Base-by-base conservation (phyloP, 352 stramenopile genomes). In the Phytophthora fragariaefolia region DNA sequence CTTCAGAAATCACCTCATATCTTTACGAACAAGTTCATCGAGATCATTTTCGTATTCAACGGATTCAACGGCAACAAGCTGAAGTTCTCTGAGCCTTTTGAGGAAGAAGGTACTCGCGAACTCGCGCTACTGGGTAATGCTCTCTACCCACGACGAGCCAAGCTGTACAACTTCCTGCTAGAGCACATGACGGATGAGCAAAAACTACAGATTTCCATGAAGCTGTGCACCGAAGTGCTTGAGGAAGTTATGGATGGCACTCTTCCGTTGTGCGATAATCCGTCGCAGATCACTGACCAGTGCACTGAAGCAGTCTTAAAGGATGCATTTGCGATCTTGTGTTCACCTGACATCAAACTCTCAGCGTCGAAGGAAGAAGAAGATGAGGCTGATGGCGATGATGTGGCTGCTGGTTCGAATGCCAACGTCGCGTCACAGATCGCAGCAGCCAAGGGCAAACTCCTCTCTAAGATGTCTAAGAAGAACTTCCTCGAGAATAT, bases 401-500 rank as follows among this genome's bases (percentile, higher is more conserved):
- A 95, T 24, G 89, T 91, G 15, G 48, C 17, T 13, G 26, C 42
- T 32, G 63, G 38, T 6, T 77, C 80, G 43, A 70, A 76, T 4
- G 66, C 55, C 6, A 83, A 71, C 50, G 79, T 90, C 17, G 77
- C 86, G n/a, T 77, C 82, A 13, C 82, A 92, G 50, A 70, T 98
- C 8, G 90, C 90, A 32, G 88, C 86, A 10, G 95, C 96, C 23
- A 99, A 98, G 76, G 87, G 89, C 10, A 95, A 93, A 53, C 69
- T 99, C 23, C 77, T 99, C 2, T 96, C 89, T 0, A 98, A 98
- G 57, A 96, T 99, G 75, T 98, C 93, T 34, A 91, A 96, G 66
- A 99, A 99, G 75, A 98, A 99, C 69, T 92, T 99, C 43, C 79
- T 99, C 30, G 97, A 99, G 74, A 98, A 98, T 49, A 82, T 99